These are phyloP conservation scores for Talaromyces albobiverticillius DNA, from an alignment of 2,329 filamentous ascomycete species.

Conservation along the genomic window DNA sequence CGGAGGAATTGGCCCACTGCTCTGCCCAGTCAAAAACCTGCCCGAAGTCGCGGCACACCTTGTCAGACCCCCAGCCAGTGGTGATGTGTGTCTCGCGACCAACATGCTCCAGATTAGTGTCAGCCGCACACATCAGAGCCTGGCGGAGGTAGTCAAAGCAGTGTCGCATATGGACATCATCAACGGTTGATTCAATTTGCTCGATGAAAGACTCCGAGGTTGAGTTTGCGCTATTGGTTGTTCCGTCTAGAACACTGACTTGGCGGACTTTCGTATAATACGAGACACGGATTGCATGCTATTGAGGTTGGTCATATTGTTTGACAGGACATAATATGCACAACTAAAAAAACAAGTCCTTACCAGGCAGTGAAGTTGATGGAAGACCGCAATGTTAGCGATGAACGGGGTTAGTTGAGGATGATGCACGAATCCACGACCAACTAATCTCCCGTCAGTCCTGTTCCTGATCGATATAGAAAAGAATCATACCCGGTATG, in stretches of 20 bases:
- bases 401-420: background rate
- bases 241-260: too few relatives aligned
- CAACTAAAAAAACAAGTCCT: background rate
- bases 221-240: too few relatives aligned
- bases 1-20: background rate
- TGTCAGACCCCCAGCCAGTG: background rate
- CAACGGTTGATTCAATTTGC: too few relatives aligned
- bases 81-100: too few relatives aligned
- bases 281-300: background rate
- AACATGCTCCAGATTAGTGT: constrained; percentile 3
- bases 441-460: background rate
- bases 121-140: constrained; percentile 2
- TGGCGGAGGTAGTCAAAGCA: constrained; percentile 10
- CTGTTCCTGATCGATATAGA: background rate
- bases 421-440: background rate
- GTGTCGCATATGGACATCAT: background rate
- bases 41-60: background rate
- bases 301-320: background rate
- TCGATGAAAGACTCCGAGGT: too few relatives aligned
- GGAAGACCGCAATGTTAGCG: background rate
- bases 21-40: background rate
- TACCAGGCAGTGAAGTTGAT: background rate
- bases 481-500: background rate
- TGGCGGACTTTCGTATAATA: background rate
- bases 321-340: too few relatives aligned